Conservation (phyloP, 306 rosid genomes). For the Dicorynia guianensis region DNA sequence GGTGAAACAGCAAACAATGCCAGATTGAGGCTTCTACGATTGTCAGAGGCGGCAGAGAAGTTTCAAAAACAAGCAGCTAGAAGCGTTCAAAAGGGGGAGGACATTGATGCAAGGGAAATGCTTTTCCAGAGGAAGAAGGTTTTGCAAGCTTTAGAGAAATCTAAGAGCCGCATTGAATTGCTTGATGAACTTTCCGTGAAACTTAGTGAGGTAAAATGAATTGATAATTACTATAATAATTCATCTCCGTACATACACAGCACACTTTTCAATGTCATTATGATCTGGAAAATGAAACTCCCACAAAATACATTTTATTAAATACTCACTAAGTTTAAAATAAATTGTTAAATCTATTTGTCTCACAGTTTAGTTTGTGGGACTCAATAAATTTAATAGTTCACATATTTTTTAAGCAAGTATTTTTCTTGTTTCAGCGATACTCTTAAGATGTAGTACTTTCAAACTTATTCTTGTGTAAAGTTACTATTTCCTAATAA, state of each 20-base stretch:
- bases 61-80: conserved; percentile 81
- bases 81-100: conserved; percentile 73
- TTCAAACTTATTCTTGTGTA: no score
- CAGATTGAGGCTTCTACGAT: conserved; percentile 77
- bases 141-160: conserved; percentile 83
- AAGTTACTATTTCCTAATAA: no score
- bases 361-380: no score
- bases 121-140: conserved; percentile 92
- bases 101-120: conserved; percentile 75
- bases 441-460: no score
- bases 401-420: no score
- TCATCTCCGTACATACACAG: not conserved
- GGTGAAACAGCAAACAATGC: conserved; percentile 78
- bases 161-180: conserved; percentile 79
- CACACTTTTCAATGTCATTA: not conserved
- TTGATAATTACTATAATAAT: conserved; percentile 3
- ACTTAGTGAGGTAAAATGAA: conserved; percentile 71
- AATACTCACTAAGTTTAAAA: no score
- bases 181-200: conserved; percentile 78
- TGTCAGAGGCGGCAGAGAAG: conserved; percentile 97
- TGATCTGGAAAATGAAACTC: no score
- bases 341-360: no score
- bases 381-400: no score
- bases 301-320: no score
- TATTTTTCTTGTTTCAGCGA: no score